Conservation (phyloP, 2,329 filamentous ascomycete species). For the Sclerotinia sclerotiorum region DNA sequence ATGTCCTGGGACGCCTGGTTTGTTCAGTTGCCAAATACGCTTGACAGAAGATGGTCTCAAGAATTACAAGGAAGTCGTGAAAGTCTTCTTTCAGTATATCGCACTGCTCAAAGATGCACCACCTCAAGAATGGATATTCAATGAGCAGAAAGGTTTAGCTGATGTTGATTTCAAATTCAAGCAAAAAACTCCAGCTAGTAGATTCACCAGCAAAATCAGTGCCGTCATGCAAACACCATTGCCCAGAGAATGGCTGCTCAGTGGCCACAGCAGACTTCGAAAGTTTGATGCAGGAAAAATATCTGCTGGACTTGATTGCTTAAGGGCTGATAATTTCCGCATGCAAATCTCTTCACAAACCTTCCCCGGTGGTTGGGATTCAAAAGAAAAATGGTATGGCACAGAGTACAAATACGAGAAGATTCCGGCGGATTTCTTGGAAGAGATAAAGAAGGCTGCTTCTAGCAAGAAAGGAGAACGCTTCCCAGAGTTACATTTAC, state of each 20-base stretch:
- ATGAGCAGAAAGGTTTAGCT: constrained; percentile 85
- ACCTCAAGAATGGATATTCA: constrained; percentile 89
- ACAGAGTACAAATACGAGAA: constrained; percentile 87
- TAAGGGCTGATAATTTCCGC: constrained; percentile 87
- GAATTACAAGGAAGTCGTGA: constrained; percentile 64
- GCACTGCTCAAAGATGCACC: constrained; percentile 76
- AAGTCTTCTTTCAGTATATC: constrained; percentile 76
- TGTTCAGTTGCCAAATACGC: constrained; percentile 65
- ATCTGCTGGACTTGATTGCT: constrained; percentile 66
- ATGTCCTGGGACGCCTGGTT: constrained; percentile 62
- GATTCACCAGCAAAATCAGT: constrained; percentile 82
- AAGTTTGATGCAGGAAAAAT: constrained; percentile 81
- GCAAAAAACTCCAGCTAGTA: constrained; percentile 86
- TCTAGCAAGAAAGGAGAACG: constrained; percentile 57
- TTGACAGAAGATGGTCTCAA: constrained; percentile 62
- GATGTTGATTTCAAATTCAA: constrained; percentile 95
- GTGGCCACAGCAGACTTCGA: constrained; percentile 69
- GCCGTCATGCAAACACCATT: constrained; percentile 89
- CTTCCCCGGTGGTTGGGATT: constrained; percentile 78
- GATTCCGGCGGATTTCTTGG: constrained; percentile 73
- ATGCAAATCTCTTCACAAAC: constrained; percentile 80
- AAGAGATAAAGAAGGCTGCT: constrained; percentile 65
- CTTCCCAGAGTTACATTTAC: constrained; percentile 74
- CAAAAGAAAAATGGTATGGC: constrained; percentile 96
- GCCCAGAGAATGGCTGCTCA: constrained; percentile 84